phyloP scores from a whole-genome alignment of 345 rosid genomes.

The Hibiscus tridactylites region DNA sequence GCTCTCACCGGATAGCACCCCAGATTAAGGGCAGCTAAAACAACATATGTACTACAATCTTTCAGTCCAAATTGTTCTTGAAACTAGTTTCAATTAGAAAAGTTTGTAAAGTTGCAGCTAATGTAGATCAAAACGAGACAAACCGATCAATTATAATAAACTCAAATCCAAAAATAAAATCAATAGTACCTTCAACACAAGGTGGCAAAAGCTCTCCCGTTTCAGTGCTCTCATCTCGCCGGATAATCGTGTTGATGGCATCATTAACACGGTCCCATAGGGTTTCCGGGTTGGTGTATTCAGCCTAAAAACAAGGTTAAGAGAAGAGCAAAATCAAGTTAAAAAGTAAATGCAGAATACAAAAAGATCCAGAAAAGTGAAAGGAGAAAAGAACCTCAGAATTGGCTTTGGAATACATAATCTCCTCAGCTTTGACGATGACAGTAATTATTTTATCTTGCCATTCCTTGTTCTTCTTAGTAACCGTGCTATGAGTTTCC shows the following conservation, averaged over 20 bases:
- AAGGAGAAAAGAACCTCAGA: constrained; percentile 56
- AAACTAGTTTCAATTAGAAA: neutral
- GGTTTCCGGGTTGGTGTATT: constrained; percentile 64
- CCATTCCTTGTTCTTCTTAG: constrained; percentile 90
- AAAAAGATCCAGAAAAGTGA: constrained; percentile 13
- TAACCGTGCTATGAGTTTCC: constrained; percentile 48
- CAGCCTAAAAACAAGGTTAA: constrained; percentile 40
- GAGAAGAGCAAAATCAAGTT: neutral
- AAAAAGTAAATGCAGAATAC: neutral
- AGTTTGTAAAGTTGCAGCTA: neutral
- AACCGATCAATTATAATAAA: neutral
- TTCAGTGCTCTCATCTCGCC: constrained; percentile 79
- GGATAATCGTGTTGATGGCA: constrained; percentile 85
- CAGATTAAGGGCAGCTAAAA: constrained; percentile 81
- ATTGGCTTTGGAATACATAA: constrained; percentile 95
- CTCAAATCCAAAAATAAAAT: constrained; percentile 13
- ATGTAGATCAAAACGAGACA: constrained; percentile 11
- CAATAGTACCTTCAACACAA: constrained; percentile 79
- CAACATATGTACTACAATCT: constrained; percentile 12
- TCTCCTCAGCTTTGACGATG: constrained; percentile 80
- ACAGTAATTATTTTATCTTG: constrained; percentile 81
- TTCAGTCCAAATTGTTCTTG: constrained; percentile 2
- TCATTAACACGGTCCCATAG: constrained; percentile 91
- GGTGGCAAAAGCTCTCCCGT: constrained; percentile 91
- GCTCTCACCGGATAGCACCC: constrained; percentile 92